Evolutionary conservation across 2,329 filamentous ascomycete species (phyloP), one percentile per base, ranked within the genome.

Genomic region (Berkeleyomyces basicola): DNA sequence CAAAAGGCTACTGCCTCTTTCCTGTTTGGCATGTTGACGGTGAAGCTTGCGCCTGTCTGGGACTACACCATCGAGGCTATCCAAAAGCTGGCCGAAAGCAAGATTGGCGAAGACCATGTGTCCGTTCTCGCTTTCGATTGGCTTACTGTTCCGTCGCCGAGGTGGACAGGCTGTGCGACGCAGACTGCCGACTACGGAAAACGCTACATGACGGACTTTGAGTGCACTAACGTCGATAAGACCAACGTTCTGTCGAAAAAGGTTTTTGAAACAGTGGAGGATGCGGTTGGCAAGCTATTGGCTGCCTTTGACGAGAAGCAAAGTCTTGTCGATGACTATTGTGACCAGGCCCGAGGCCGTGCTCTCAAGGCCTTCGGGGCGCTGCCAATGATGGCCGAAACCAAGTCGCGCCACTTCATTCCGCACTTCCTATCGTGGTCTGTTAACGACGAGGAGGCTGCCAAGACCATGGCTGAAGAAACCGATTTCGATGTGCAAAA

Each of bases 351-450:
- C 61, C 82, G 91, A 65, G 81, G 82, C 47, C 88, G 95, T 70
- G 90, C 90, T 0, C 78, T 99, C 49, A 86, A 86, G 67, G 83
- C 96, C 0, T 77, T 99, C 49, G 80, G 82, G 65, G 83, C 82
- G 7, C 78, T 88, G 37, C 90, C 93, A 9, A 77, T 79, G 9
- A 75, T 95, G 57, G 91, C 90, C 0, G 93, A 99, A 73, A 95
- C 87, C 71, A 82, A 85, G 42, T 96, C 92, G 7, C 86, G 91
- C 42, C 81, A 84, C 66, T 77, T 99, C 33, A 87, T 97, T 0
- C 93, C 95, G 1, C 81, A 92, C 65, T 86, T 99, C 44, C 77
- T 99, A 5, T 82, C 84, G 16, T 96, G 92, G 89, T 84, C 83
- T n/a, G 75, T 76, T 5, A 78, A 79, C 11, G 76, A 77, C 7